Percentiles rank a stretch among this genome's conserved stretches.
These are phyloP conservation scores for Euphorbia peplus DNA, from an alignment of 345 rosid genomes.

Conservation along the genomic window DNA sequence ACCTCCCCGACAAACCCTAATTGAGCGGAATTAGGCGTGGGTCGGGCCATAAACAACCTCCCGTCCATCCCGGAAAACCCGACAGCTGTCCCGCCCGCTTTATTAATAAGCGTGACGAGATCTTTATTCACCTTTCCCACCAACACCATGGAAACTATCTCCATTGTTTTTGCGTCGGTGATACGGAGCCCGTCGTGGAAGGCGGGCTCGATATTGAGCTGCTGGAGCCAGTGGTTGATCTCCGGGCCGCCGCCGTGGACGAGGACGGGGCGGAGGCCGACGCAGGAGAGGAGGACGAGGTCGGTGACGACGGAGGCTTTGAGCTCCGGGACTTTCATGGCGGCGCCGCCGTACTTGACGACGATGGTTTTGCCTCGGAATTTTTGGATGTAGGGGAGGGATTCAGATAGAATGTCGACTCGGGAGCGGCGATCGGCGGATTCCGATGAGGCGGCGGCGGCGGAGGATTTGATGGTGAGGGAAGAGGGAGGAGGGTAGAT, in stretches of 20 bases:
- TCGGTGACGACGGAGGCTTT: conserved; percentile 70
- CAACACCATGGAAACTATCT: conserved; percentile 91
- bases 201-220: conserved; percentile 60
- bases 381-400: conserved; percentile 88
- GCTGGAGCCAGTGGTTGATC: conserved; percentile 66
- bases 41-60: conserved; percentile 74
- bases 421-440: conserved; percentile 37
- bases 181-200: conserved; percentile 83
- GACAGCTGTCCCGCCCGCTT: conserved; percentile 82
- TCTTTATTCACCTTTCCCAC: conserved; percentile 86
- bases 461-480: conserved; percentile 8
- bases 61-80: conserved; percentile 91
- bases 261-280: conserved; percentile 84
- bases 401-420: conserved; percentile 78
- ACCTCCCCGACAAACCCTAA: conserved; percentile 91
- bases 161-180: conserved; percentile 88
- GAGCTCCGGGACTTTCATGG: conserved; percentile 76
- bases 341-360: conserved; percentile 94
- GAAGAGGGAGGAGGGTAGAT: background rate
- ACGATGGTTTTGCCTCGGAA: conserved; percentile 86
- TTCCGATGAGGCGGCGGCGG: conserved; percentile 1
- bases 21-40: conserved; percentile 59
- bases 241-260: conserved; percentile 97
- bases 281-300: conserved; percentile 77
- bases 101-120: conserved; percentile 69